Evolutionary conservation across 495 filamentous ascomycete genomes (phyloP), one percentile per base, ranked within the genome.

Genomic region (Hyaloscypha finlandica): DNA sequence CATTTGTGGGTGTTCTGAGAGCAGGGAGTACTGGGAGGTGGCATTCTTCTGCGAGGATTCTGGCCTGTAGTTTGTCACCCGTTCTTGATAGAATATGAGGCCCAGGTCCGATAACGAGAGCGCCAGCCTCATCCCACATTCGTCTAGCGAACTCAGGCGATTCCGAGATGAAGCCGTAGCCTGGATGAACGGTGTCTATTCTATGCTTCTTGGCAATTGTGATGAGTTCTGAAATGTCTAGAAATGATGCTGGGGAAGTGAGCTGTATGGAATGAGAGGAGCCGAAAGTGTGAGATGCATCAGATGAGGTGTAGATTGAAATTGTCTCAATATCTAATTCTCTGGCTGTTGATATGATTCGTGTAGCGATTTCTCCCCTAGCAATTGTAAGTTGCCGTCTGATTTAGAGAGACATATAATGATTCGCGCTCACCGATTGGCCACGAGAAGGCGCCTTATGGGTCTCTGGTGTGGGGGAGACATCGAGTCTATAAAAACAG

Each of bases 161-260:
- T 70, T 89, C 86, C 31, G 84, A 85, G 3, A 89, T 76, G 63
- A 88, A 89, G 11, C 86, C 86, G 76, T 89, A 89, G 0, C 86
- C 86, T 0, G 86, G 86, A 70, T 88, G 85, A 5, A 88, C 76
- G 14, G 84, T 75, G 65, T 88, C 83, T n/a, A 87, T 83, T 0
- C 68, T 69, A 70, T 87, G 73, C 54, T 82, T 75, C 64, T 80
- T 79, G 6, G 64, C 82, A 29, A 87, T 58, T 2, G 75, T 67
- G 16, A 87, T 73, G 0, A 88, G 71, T 6, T 77, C 64, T 14
- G 74, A 54, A 39, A 86, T 81, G 70, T 86, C 77, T 56, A 85
- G 72, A 73, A 87, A 88, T 4, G 80, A 77, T 1, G 79, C 72
- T 19, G 85, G 74, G 1, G 84, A 83, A 4, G 77, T 68, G n/a